Conservation (phyloP, 2,329 filamentous ascomycete genomes). For the Alternaria atra region DNA sequence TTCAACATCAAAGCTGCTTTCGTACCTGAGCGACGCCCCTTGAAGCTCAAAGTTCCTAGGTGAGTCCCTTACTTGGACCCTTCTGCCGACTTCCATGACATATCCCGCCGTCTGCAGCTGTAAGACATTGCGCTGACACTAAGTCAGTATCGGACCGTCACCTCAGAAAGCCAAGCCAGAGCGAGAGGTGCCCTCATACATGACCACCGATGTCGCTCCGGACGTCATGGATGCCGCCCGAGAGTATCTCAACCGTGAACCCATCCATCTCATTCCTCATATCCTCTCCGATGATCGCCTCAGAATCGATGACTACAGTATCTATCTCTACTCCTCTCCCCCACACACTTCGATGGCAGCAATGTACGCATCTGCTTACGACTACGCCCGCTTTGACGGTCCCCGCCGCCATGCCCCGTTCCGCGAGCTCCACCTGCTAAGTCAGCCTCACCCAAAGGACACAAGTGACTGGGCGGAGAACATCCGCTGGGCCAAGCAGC, state of each 20-base stretch:
- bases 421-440: conserved; percentile 39
- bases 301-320: conserved; percentile 24
- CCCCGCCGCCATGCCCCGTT: conserved; percentile 31
- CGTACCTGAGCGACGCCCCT: neutral
- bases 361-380: conserved; percentile 27
- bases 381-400: conserved; percentile 28
- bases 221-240: conserved; percentile 17
- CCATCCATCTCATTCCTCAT: conserved; percentile 26
- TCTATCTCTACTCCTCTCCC: conserved; percentile 29
- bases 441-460: conserved; percentile 25
- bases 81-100: neutral
- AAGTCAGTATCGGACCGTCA: neutral
- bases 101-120: too few relatives aligned
- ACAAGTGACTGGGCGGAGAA: conserved; percentile 44
- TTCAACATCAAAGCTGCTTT: conserved; percentile 16
- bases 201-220: neutral
- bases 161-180: neutral
- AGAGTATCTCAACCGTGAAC: conserved; percentile 10
- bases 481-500: conserved; percentile 46
- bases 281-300: conserved; percentile 28
- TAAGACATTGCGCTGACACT: neutral
- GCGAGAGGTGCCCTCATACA: neutral
- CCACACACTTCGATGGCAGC: conserved; percentile 5
- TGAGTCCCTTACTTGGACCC: neutral
- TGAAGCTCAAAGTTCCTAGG: neutral